Conservation (phyloP, 2,329 filamentous ascomycete genomes). For the Aureobasidium musti region DNA sequence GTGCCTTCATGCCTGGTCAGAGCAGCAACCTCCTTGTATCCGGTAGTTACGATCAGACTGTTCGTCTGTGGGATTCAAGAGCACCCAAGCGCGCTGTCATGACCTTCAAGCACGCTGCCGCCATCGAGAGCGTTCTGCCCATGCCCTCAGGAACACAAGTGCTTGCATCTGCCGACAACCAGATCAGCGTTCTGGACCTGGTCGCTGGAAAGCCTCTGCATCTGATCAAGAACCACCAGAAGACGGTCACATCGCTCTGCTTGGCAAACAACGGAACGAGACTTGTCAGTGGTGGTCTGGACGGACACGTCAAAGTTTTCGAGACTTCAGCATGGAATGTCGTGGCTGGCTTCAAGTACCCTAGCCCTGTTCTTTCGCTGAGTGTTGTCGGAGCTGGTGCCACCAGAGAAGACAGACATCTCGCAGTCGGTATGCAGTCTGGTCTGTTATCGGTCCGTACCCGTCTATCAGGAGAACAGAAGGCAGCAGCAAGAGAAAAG, state of each 20-base stretch:
- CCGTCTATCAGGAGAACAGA: conserved; percentile 79
- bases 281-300: conserved; percentile 82
- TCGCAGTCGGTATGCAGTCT: conserved; percentile 92
- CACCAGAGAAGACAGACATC: conserved; percentile 79
- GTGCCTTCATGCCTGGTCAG: conserved; percentile 78
- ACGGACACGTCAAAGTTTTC: conserved; percentile 96
- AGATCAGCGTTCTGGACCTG: conserved; percentile 88
- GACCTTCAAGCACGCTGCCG: conserved; percentile 91
- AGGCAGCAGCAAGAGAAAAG: conserved; percentile 71
- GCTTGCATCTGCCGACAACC: conserved; percentile 79
- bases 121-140: conserved; percentile 84
- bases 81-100: conserved; percentile 70
- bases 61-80: conserved; percentile 89
- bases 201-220: conserved; percentile 86
- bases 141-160: conserved; percentile 85
- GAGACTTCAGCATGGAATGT: conserved; percentile 95
- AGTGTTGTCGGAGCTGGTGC: conserved; percentile 70
- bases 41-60: conserved; percentile 92
- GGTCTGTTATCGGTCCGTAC: conserved; percentile 90
- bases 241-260: conserved; percentile 88
- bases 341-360: conserved; percentile 91
- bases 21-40: conserved; percentile 72
- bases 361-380: conserved; percentile 83
- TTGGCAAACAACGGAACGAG: conserved; percentile 78
- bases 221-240: conserved; percentile 91